Evolutionary conservation across 331 rosid genomes (phyloP), one percentile per base, ranked within the genome.

Genomic region (Acacia pycnantha): DNA sequence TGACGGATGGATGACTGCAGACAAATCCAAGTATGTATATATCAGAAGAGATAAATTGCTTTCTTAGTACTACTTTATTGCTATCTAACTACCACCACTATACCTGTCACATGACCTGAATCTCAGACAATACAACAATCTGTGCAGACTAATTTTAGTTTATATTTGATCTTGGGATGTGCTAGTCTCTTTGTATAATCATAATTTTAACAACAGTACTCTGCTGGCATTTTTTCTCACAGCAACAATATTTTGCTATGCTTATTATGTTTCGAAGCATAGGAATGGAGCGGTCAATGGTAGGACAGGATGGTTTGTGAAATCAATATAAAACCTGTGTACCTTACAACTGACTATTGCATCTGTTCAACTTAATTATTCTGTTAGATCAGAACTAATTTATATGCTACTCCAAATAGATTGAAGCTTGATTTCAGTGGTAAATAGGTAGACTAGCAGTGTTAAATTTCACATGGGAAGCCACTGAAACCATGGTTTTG

Each of bases 11-110:
- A 18, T 58, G 81, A 65, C 64, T 78, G 16, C 83, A 11, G 44
- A 77, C 65, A 22, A 64, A 59, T 31, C 50, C 73, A 71, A 44
- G 82, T 79, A 79, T 4, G 84, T 44, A 79, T 68, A 51, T 50
- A 74, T 21, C 15, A 31, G 12, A 64, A 64, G 41, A 31, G 70
- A 29, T 16, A 29, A 29, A 14, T 3, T 59, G 33, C 53, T 79
- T 70, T 68, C 66, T 62, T 43, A 37, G 70, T 19, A 47, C 47
- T 56, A 31, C 74, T 48, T 78, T 47, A 33, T 33, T 74, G 33
- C 64, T 29, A 6, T 65, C 37, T 8, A 74, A 24, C 73, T 54
- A 29, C 44, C 47, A 40, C 53, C 43, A 0, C 40, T 50, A 40
- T 11, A 43, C 53, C 51, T 31, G 40, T 68, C 18, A 11, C 73